phyloP scores from a whole-genome alignment of 257 asterid genomes.

The Cordia subcordata region DNA sequence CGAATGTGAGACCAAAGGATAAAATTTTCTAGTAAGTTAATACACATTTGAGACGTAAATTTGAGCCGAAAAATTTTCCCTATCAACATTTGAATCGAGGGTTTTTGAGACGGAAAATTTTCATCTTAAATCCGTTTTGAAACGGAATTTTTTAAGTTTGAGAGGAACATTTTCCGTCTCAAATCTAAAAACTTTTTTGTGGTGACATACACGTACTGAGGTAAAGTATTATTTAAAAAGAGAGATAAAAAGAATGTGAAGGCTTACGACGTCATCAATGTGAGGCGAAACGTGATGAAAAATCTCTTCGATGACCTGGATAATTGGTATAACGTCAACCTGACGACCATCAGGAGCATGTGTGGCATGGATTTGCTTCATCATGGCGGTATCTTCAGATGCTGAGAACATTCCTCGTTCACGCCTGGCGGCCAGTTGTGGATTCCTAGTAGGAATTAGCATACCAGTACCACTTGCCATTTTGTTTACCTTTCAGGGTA shows the following conservation, averaged over 20 bases:
- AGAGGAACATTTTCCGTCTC: too few relatives aligned
- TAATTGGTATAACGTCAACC: conserved; percentile 45
- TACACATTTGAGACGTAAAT: too few relatives aligned
- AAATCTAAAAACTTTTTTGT: too few relatives aligned
- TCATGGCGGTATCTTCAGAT: conserved; percentile 48
- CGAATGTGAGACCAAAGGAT: too few relatives aligned
- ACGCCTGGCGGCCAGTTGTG: conserved; percentile 20
- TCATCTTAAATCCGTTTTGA: too few relatives aligned
- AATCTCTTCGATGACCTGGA: conserved; percentile 42
- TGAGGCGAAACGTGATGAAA: conserved; percentile 54
- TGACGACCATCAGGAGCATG: conserved; percentile 48
- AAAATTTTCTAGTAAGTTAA: too few relatives aligned
- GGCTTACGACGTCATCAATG: conserved; percentile 43
- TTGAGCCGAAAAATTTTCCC: too few relatives aligned
- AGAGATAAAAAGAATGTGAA: conserved; percentile 10
- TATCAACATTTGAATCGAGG: too few relatives aligned
- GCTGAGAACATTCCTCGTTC: conserved; percentile 30
- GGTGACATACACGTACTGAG: too few relatives aligned
- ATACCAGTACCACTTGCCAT: conserved; percentile 33
- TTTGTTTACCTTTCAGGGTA: background rate
- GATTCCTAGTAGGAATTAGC: conserved; percentile 24
- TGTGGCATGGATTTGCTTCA: conserved; percentile 55
- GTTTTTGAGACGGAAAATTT: too few relatives aligned
- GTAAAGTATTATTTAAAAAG: background rate
- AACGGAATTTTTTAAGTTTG: too few relatives aligned